Evolutionary conservation across 345 rosid genomes (phyloP), one percentile per base, ranked within the genome.

Genomic region (Raphanus sativus): DNA sequence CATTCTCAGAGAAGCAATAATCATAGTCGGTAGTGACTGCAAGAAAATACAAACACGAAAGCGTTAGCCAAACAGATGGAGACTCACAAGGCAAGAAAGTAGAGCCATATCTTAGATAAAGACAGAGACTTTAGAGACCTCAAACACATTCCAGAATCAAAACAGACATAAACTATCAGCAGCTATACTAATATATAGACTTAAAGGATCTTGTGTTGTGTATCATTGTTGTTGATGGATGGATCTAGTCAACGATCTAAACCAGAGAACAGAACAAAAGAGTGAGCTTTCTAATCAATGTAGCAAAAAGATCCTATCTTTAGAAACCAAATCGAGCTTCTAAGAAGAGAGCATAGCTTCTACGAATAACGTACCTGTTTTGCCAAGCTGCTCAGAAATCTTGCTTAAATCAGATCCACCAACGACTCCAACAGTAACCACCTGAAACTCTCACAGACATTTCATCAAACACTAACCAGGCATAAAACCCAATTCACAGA

Each of bases 331-430:
- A 60, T 33, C 69, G 25, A 66, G 32, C 4, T 10, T 40, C 11
- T 7, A 78, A 38, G 2, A 59, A 61, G 2, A 67, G 10, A 8
- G 2, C 24, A 45, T 0, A 45, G 16, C 36, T 42, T 13, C 3
- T 1, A 75, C 8, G 3, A 3, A 33, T 63, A 8, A 3, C 48
- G 59, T 76, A 95, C 99, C 98, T 84, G 94, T 71, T 64, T 74
- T 82, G 10, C 99, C 98, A 71, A 95, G 97, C 82, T 95, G 99
- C 84, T 95, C 97, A 15, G 97, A 85, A 77, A 95, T 92, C 89
- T 95, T 95, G 62, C 65, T 71, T 62, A 95, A 88, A 68, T 95
- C 97, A 34, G 99, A 95, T 85, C 99, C 99, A 77, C 99, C 99
- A 7, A 92, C 98, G 50, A 95, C 93, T 13, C 98, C 99, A 29